Base-by-base conservation (phyloP, 2,329 filamentous ascomycete species). In the Ceratocystiopsis minuta region DNA sequence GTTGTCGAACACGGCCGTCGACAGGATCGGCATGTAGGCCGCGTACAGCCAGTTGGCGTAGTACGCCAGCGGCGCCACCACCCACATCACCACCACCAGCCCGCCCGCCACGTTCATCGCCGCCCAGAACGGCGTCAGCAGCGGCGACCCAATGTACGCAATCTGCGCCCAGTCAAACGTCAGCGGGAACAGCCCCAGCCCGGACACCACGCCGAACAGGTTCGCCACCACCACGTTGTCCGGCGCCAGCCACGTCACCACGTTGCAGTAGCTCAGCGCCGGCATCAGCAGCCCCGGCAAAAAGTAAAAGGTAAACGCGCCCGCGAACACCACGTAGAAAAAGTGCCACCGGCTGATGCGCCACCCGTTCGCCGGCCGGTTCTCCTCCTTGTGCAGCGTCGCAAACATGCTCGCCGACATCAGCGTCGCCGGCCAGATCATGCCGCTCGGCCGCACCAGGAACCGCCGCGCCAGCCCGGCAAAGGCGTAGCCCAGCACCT, bases 131-230 rank as follows among this genome's bases (percentile, higher is more conserved):
- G 84, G 84, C 0, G 84, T 85, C 15, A 90, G 67, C 7, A 92
- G 64, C 0, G 81, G 85, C 4, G 83, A 90, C 15, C 85, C 85
- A 51, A 92, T 90, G 53, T 88, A 79, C 0, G 85, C 84, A 47
- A 93, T 78, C 54, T 93, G 85, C 1, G 82, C 81, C 85, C 85
- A 93, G 61, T 93, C 85, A 53, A 93, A 92, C 0, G 85, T 92
- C 52, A 93, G 56, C 0, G 85, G 85, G 47, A 92, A 85, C 32
- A 93, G 61, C 1, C 84, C 84, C 14, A 93, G 68, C 3, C 85
- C 85, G 2, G 84, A 88, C n/a, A 76, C 72, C 15, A 88, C 80
- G 15, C 85, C 85, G 54, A 92, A 92, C 48, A 93, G 63, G 56
- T 92, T 92, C 28, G 85, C 80, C 37, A 92, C 64, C 3, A 92